Base-by-base conservation (phyloP, 768 basidiomycete genomes). In the Rhizopogon rudus region DNA sequence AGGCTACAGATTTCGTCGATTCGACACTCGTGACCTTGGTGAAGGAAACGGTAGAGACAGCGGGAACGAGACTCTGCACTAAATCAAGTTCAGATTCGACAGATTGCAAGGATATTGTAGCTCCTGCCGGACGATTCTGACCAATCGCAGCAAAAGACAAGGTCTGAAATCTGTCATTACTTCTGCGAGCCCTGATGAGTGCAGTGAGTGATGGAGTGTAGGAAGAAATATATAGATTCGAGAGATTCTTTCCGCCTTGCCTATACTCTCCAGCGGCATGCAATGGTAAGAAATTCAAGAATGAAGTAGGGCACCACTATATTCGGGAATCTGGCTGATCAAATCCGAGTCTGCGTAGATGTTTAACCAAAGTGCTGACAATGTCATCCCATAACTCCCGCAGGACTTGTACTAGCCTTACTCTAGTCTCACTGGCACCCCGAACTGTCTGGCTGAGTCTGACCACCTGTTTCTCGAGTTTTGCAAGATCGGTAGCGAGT, bases 271-370 rank as follows among this genome's bases (percentile, higher is more conserved):
- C 60, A 6, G 58, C 54, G 46, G 60, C 54, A 22, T 61, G 60
- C 13, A 61, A 40, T 4, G 57, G 60, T 22, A 60, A 28, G 7
- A 51, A 46, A 13, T 53, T 43, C 28, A 60, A 58, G 5, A 43
- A 4, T 3, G 35, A 49, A 12, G 49, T 58, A 2, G 53, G 41
- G 22, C 57, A 60, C 60, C 57, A 59, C 52, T 53, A 54, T 43
- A 44, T 44, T 5, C 16, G 25, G 44, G 44, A 44, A 44, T 25
- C 22, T 44, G 0, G 25, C 16, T 0, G 25, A 13, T 14, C 25
- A 28, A 25, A 44, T 44, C 3, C 1, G 13, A 25, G 25, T 25
- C 2, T 25, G 25, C 25, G 25, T 25, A 25, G 25, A 25, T 25
- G 25, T 3, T 25, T 3, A 25, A 25, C 25, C 25, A 25, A 2